Percentiles rank a stretch among this genome's conserved stretches.
phyloP scores from a whole-genome alignment of 305 asterid species.

The Striga hermonthica region DNA sequence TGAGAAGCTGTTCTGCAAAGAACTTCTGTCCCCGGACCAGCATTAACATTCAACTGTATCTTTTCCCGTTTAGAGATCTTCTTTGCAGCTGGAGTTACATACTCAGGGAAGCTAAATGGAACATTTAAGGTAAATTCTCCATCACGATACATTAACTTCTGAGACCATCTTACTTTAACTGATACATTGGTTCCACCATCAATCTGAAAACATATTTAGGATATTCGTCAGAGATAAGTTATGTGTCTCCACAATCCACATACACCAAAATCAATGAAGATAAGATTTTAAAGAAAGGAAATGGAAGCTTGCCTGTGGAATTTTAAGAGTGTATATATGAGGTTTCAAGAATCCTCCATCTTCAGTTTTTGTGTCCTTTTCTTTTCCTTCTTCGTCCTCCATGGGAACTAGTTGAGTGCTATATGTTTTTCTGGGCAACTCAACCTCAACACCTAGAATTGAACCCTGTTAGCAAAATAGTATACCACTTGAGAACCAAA shows the following conservation, averaged over 20 bases:
- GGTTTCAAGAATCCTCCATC: conserved; percentile 71
- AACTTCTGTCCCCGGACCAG: conserved; percentile 71
- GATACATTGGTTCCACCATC: conserved; percentile 84
- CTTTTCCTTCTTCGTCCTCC: conserved; percentile 41
- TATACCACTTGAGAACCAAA: conserved; percentile 53
- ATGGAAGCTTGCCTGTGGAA: conserved; percentile 61
- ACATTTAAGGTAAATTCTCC: conserved; percentile 65
- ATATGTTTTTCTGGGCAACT: conserved; percentile 63
- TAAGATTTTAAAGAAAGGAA: conserved; percentile 9
- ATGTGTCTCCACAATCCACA: conserved; percentile 13
- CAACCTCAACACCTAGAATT: conserved; percentile 97
- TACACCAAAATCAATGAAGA: conserved; percentile 15
- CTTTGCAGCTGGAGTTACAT: conserved; percentile 81
- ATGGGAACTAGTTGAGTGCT: conserved; percentile 44
- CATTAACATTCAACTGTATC: conserved; percentile 61
- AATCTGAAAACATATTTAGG: conserved; percentile 45
- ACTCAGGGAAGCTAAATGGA: conserved; percentile 85
- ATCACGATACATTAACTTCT: conserved; percentile 55
- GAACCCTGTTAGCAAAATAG: conserved; percentile 99
- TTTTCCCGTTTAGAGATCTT: conserved; percentile 78
- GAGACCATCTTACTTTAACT: conserved; percentile 83
- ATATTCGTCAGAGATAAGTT: conserved; percentile 9
- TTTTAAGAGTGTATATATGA: conserved; percentile 59
- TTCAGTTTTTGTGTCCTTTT: conserved; percentile 42
- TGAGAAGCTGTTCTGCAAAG: conserved; percentile 64